Evolutionary conservation across 371 early-diverging fungal species (phyloP).

Genomic region (Actinomortierella ambigua): DNA sequence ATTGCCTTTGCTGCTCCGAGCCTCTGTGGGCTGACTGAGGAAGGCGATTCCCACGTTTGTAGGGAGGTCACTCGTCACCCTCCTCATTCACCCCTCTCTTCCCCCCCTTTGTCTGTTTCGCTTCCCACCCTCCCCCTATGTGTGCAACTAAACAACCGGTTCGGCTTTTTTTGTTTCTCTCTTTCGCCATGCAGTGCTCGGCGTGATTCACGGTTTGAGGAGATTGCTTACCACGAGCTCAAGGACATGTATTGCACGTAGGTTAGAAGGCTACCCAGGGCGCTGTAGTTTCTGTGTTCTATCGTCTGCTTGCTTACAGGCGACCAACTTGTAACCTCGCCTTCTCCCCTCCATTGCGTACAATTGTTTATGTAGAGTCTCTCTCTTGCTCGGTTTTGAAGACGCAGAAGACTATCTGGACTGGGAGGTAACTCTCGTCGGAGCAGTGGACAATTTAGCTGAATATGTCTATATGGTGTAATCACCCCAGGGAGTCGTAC

Average conservation of each 20-base stretch:
- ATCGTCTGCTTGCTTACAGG: background rate
- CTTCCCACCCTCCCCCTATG: background rate
- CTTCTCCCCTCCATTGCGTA: background rate
- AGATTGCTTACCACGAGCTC: too few species aligned
- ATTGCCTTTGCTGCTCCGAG: background rate
- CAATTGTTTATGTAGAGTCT: constrained; percentile 56
- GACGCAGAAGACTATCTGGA: constrained; percentile 73
- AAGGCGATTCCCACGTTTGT: background rate
- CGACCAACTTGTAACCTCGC: too few species aligned
- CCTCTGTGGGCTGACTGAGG: background rate
- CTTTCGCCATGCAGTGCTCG: background rate
- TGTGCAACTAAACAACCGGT: background rate
- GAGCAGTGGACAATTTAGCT: background rate
- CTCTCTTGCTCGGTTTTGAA: constrained; percentile 88
- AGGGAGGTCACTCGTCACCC: background rate
- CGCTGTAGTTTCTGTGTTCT: background rate
- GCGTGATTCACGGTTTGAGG: too few species aligned
- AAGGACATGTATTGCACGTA: background rate
- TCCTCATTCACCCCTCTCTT: background rate
- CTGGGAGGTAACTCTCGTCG: constrained; percentile 78
- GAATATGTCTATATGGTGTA: background rate
- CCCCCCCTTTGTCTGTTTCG: background rate
- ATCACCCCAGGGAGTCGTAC: background rate
- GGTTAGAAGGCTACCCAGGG: too few species aligned
- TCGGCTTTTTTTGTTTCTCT: background rate